Evolutionary conservation across 2,329 filamentous ascomycete genomes (phyloP).

Genomic region (Moelleriella libera): DNA sequence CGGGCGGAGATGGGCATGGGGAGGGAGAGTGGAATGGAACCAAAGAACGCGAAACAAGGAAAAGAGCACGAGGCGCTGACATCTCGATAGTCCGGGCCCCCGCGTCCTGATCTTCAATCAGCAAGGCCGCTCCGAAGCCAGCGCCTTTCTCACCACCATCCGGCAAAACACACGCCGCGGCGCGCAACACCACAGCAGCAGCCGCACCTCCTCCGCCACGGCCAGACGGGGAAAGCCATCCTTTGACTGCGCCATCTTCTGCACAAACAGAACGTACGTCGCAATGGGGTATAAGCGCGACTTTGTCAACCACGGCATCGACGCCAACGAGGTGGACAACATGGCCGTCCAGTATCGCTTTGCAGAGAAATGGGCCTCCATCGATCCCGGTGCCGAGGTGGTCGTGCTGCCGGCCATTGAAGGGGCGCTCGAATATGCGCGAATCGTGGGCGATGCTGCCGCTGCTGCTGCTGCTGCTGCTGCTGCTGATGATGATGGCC

Average conservation of each 20-base stretch:
- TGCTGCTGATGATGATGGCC: too few relatives aligned
- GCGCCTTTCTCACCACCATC: slow-evolving; percentile 38
- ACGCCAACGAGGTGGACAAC: slow-evolving; percentile 34
- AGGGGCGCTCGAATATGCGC: slow-evolving; percentile 35
- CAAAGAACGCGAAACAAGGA: background rate
- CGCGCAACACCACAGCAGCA: too few relatives aligned
- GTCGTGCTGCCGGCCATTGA: slow-evolving; percentile 37
- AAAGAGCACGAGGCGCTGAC: background rate
- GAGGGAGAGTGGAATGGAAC: too few relatives aligned
- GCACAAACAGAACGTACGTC: slow-evolving; percentile 54
- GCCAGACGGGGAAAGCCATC: slow-evolving; percentile 8
- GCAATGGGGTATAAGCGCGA: slow-evolving; percentile 38
- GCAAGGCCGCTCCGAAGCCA: slow-evolving; percentile 40
- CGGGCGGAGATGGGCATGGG: too few relatives aligned
- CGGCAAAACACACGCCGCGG: slow-evolving; percentile 18
- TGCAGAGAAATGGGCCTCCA: slow-evolving; percentile 32
- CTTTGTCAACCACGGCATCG: slow-evolving; percentile 40
- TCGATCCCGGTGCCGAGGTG: slow-evolving; percentile 32
- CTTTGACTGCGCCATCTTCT: slow-evolving; percentile 70
- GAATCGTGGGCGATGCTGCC: slow-evolving; percentile 16
- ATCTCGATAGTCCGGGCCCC: slow-evolving; percentile 16
- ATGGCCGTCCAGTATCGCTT: slow-evolving; percentile 39
- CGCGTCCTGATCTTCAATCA: slow-evolving; percentile 80
- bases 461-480: too few relatives aligned
- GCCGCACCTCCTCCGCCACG: too few relatives aligned